Evolutionary conservation across 345 rosid genomes (phyloP), one percentile per base, ranked within the genome.

Genomic region (Lumnitzera littorea): DNA sequence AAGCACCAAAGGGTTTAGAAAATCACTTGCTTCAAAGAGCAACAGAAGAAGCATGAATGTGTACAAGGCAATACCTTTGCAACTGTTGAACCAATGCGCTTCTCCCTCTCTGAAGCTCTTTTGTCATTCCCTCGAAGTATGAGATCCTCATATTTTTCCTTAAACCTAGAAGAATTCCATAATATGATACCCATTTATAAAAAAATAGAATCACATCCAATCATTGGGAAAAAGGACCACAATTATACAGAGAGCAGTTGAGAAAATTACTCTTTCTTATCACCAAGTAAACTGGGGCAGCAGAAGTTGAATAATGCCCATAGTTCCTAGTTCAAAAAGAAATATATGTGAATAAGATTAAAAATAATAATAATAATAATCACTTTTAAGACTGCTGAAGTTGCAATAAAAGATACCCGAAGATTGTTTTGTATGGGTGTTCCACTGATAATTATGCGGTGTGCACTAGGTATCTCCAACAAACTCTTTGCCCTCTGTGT

Each of bases 401-500:
- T 51, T 71, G 31, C 47, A 17, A 70, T 49, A 51, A 53, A 69
- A 15, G 53, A 65, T 82, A 94, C 99, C 91, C 89, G 90, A 17
- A 94, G 90, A 75, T 94, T 94, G 77, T 94, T 94, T 65, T 94
- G 99, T 68, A 94, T 81, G 13, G 97, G 99, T 10, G 99, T 94
- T 51, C 99, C 99, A 75, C 96, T 94, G 62, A 94, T 78, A 62
- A 94, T 61, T 53, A 94, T 84, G 48, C 99, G 89, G 70, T 86
- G 95, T 62, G 78, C 83, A 83, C 97, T 83, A 60, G 96, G 87
- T 79, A 94, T 90, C 76, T 80, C 96, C 52, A 88, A 95, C 84
- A 94, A 84, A 75, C 99, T 90, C 79, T 88, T 90, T 23, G 99
- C 97, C 80, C 99, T 86, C 65, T 90, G 97, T 31, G 99, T 94